These are phyloP conservation scores for Mycocentrospora acerina DNA, from an alignment of 2,329 filamentous ascomycete genomes.

Conservation along the genomic window DNA sequence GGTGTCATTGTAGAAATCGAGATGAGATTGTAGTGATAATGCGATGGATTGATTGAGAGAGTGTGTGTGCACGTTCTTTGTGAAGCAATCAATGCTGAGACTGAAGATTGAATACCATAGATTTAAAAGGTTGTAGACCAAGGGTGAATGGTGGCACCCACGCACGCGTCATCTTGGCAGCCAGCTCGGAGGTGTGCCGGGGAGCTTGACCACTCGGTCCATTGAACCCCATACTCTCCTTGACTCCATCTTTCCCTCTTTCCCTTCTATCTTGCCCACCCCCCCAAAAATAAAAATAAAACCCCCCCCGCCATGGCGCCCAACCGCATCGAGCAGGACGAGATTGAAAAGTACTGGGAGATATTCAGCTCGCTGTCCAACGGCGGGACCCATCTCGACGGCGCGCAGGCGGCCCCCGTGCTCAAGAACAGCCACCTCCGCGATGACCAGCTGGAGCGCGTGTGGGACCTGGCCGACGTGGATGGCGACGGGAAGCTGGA, in stretches of 20 bases:
- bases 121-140: no score
- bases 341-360: constrained; percentile 78
- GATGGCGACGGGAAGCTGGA: constrained; percentile 97
- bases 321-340: constrained; percentile 68
- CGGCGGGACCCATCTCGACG: constrained; percentile 66
- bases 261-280: neutral
- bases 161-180: neutral
- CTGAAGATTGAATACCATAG: no score
- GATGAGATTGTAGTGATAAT: no score
- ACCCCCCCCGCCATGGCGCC: constrained; percentile 38
- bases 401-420: constrained; percentile 68
- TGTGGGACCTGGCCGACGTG: constrained; percentile 97
- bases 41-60: no score
- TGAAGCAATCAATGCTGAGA: no score
- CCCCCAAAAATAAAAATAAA: no score
- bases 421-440: constrained; percentile 72
- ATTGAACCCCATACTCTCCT: no score
- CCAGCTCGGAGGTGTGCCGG: constrained; percentile 2
- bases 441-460: constrained; percentile 86
- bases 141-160: no score
- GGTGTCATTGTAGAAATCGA: no score
- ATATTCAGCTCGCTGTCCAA: constrained; percentile 70
- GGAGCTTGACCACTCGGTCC: no score
- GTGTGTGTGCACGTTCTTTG: no score
- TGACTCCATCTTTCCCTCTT: neutral